phyloP scores from a whole-genome alignment of 208 protist genomes.

The Leptomonas seymouri region DNA sequence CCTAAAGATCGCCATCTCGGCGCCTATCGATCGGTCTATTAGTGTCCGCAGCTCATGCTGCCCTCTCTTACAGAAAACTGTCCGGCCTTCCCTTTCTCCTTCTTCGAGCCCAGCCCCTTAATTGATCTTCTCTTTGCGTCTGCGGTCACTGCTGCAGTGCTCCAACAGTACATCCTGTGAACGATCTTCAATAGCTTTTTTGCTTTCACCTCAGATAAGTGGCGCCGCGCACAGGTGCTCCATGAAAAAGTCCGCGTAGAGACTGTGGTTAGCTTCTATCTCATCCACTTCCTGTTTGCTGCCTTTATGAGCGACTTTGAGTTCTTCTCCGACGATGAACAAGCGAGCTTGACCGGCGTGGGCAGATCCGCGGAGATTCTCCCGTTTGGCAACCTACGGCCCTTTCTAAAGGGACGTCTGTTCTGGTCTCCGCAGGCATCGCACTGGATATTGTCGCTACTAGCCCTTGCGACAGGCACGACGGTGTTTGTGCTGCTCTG shows the following conservation, averaged over 20 bases:
- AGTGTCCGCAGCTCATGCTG: no score
- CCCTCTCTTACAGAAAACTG: no score
- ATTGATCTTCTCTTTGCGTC: background rate
- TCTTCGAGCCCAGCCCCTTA: no score
- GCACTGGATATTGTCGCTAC: conserved; percentile 29
- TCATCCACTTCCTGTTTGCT: background rate
- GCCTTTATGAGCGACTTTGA: conserved; percentile 35
- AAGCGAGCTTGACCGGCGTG: conserved; percentile 6
- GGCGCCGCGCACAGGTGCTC: background rate
- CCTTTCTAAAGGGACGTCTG: conserved; percentile 22
- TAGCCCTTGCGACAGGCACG: conserved; percentile 17
- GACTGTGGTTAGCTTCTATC: background rate
- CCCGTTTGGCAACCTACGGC: conserved; percentile 30
- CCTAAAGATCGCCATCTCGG: no score
- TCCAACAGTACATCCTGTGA: background rate
- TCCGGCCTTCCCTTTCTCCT: no score
- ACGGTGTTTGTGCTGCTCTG: conserved; percentile 28
- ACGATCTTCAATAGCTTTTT: no score
- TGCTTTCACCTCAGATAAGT: no score
- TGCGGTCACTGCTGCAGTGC: background rate
- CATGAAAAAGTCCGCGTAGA: background rate
- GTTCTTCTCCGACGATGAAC: conserved; percentile 30
- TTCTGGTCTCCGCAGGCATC: conserved; percentile 37
- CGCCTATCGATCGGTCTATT: no score
- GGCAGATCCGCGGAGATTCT: conserved; percentile 18